Evolutionary conservation across 192 early-diverging fungal genomes (phyloP).

Genomic region (Backusella tarrabulga): DNA sequence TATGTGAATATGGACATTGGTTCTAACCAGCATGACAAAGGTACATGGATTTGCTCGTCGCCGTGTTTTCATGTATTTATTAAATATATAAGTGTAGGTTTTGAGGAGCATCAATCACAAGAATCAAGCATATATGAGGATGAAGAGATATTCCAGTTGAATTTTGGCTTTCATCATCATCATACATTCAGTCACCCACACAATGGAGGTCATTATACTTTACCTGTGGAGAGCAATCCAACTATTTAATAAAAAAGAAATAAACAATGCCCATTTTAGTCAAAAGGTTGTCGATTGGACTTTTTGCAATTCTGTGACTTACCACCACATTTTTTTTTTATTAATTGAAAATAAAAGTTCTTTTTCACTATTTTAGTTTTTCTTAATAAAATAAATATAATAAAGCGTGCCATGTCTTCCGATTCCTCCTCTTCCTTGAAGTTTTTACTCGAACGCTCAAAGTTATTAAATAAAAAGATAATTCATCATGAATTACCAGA

Average conservation of each 20-base stretch:
- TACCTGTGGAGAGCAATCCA: background rate
- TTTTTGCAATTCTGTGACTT: too few species aligned
- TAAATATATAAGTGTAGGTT: too few species aligned
- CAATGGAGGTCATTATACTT: background rate
- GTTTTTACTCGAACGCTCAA: constrained; percentile 74
- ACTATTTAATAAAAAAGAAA: background rate
- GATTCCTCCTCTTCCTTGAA: background rate
- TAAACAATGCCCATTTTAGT: too few species aligned
- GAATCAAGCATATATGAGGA: too few species aligned
- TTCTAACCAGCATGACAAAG: background rate
- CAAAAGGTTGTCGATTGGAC: too few species aligned
- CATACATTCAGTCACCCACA: background rate
- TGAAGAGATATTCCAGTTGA: background rate
- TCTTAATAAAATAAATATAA: background rate
- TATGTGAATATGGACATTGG: background rate
- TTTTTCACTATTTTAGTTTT: background rate
- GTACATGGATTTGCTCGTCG: background rate
- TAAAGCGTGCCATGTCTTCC: background rate
- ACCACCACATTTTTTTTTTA: too few species aligned
- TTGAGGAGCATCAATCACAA: too few species aligned
- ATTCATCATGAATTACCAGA: constrained; percentile 63
- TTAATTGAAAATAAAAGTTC: too few species aligned
- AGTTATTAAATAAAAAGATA: constrained; percentile 74
- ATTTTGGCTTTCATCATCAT: background rate
- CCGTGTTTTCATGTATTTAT: too few species aligned